phyloP scores from a whole-genome alignment of 805 yeast genomes.

The Hemisphaericaspora nanyangensis region DNA sequence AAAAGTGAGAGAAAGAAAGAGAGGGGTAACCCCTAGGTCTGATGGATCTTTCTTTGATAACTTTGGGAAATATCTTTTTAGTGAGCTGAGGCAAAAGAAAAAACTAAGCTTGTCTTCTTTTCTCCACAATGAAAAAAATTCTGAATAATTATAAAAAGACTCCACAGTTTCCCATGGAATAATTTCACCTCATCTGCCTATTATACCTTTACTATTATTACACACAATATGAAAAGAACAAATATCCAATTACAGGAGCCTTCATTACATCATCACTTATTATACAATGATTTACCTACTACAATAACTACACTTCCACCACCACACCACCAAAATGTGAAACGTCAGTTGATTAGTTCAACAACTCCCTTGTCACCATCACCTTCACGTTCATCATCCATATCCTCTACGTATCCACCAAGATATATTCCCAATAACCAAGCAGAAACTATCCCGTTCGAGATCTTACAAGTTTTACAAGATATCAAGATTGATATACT shows the following conservation, averaged over 20 bases:
- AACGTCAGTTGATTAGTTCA: neutral
- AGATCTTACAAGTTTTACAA: neutral
- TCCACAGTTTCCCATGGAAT: too few relatives aligned
- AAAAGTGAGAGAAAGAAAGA: too few relatives aligned
- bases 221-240: neutral
- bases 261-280: neutral
- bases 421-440: neutral
- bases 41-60: too few relatives aligned
- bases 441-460: constrained; percentile 1
- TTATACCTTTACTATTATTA: too few relatives aligned
- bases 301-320: too few relatives aligned
- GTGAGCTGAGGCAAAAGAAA: too few relatives aligned
- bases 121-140: too few relatives aligned
- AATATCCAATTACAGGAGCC: neutral
- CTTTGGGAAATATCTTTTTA: too few relatives aligned
- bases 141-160: too few relatives aligned
- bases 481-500: constrained; percentile 1
- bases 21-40: too few relatives aligned
- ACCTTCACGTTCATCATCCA: neutral
- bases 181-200: too few relatives aligned
- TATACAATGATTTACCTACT: neutral
- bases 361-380: neutral
- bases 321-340: neutral
- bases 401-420: neutral
- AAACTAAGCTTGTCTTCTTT: too few relatives aligned